Conservation (phyloP, 441 rosid genomes). For the Eruca vesicaria region DNA sequence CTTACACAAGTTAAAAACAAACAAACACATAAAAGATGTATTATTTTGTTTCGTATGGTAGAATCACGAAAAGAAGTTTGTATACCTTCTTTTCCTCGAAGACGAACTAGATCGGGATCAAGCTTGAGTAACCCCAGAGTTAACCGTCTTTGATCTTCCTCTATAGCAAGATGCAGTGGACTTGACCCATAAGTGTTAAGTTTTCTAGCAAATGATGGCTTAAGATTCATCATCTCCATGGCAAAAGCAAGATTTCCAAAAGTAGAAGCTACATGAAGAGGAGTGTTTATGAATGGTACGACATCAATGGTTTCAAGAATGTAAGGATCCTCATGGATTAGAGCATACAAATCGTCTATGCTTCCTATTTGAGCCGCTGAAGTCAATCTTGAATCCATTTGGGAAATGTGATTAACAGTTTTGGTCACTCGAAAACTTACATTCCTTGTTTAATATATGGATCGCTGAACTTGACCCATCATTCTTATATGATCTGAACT, state of each 20-base stretch:
- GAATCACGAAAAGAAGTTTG: not conserved
- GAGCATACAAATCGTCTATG: conserved; percentile 19
- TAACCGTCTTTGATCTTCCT: not conserved
- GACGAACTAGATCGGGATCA: conserved; percentile 22
- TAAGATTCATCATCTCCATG: conserved; percentile 26
- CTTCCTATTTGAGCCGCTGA: conserved; percentile 11
- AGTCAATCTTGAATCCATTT: conserved; percentile 20
- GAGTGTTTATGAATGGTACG: conserved; percentile 22
- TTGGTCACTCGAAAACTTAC: not conserved
- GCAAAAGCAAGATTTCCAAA: conserved; percentile 21
- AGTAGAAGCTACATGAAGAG: conserved; percentile 28
- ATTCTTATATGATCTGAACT: not conserved
- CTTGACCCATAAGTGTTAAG: conserved; percentile 13
- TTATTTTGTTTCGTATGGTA: not conserved
- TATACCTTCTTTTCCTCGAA: conserved; percentile 31
- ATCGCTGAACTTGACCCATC: not conserved
- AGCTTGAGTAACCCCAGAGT: conserved; percentile 2
- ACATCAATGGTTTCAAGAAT: conserved; percentile 11
- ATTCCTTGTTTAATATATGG: not conserved
- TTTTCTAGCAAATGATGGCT: conserved; percentile 26
- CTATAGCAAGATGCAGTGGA: conserved; percentile 23
- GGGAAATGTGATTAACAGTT: not conserved
- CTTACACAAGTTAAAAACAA: too few relatives aligned
- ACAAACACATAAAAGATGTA: not conserved
- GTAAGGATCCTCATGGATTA: conserved; percentile 6